These are phyloP conservation scores for Boletus vinaceobasis DNA, from an alignment of 768 basidiomycete genomes.

Conservation along the genomic window DNA sequence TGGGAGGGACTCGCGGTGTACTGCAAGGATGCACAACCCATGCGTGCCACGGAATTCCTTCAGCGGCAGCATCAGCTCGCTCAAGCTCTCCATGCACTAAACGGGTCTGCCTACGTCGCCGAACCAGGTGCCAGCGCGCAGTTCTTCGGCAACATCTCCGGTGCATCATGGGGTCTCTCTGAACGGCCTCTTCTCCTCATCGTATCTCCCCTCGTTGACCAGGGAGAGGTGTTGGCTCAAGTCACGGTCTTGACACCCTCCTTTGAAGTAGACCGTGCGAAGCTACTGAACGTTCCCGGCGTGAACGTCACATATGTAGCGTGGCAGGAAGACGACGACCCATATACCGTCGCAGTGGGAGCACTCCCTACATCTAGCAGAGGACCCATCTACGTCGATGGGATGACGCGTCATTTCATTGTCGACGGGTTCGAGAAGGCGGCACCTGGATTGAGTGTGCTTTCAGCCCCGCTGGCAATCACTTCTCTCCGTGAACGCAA, in stretches of 20 bases:
- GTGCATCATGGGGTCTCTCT: constrained; percentile 61
- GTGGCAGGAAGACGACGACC: constrained; percentile 68
- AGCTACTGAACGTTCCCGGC: constrained; percentile 50
- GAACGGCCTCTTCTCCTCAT: constrained; percentile 77
- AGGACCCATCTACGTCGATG: constrained; percentile 57
- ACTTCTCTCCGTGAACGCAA: constrained; percentile 71
- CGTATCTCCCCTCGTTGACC: constrained; percentile 41
- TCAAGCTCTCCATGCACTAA: constrained; percentile 42
- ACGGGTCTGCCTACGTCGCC: constrained; percentile 68
- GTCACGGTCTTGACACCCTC: constrained; percentile 68
- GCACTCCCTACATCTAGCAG: constrained; percentile 23
- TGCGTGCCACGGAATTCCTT: constrained; percentile 43
- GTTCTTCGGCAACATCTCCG: constrained; percentile 73
- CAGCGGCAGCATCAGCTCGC: constrained; percentile 56
- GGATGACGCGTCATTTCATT: constrained; percentile 57
- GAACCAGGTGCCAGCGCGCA: constrained; percentile 72
- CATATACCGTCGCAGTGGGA: constrained; percentile 51
- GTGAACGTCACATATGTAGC: constrained; percentile 44
- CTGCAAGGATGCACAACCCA: constrained; percentile 49
- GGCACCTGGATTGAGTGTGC: constrained; percentile 36
- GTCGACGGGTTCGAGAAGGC: constrained; percentile 57
- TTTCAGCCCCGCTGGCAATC: constrained; percentile 53
- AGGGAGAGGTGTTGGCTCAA: constrained; percentile 35
- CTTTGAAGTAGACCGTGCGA: constrained; percentile 75
- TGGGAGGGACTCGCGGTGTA: constrained; percentile 35